Percentiles rank a stretch among this genome's conserved stretches.
Evolutionary conservation across 2,329 filamentous ascomycete species (phyloP).

Genomic region (Purpureocillium lavendulum): DNA sequence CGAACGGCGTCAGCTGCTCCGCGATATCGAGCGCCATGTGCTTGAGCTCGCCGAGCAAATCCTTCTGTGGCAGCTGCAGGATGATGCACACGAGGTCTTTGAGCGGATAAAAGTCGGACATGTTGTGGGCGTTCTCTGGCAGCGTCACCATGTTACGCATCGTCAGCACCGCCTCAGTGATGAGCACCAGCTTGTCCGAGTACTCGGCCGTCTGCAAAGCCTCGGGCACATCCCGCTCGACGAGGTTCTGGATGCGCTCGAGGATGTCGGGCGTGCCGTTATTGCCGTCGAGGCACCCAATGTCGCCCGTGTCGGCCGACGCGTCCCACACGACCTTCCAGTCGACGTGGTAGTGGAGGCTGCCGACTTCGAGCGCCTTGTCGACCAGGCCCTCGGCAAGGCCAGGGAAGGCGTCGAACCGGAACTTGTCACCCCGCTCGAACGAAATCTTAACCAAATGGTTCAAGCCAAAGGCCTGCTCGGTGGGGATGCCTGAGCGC

Average conservation of each 20-base stretch:
- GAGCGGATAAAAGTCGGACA: slow-evolving; percentile 65
- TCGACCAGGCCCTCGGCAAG: slow-evolving; percentile 82
- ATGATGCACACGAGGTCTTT: slow-evolving; percentile 79
- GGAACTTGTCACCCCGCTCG: slow-evolving; percentile 90
- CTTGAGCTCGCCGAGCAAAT: slow-evolving; percentile 73
- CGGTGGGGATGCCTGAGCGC: slow-evolving; percentile 67
- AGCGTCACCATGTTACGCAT: slow-evolving; percentile 95
- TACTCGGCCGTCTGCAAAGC: slow-evolving; percentile 67
- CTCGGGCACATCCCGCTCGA: slow-evolving; percentile 50
- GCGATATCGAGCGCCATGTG: slow-evolving; percentile 88
- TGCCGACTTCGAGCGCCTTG: slow-evolving; percentile 71
- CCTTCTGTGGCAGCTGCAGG: slow-evolving; percentile 65
- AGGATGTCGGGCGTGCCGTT: slow-evolving; percentile 48
- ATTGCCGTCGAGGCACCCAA: slow-evolving; percentile 33
- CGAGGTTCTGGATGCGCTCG: slow-evolving; percentile 59
- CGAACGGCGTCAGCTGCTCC: slow-evolving; percentile 79
- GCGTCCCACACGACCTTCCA: slow-evolving; percentile 69
- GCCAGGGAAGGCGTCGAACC: slow-evolving; percentile 84
- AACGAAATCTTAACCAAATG: slow-evolving; percentile 94
- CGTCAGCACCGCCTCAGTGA: slow-evolving; percentile 81
- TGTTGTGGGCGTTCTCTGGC: slow-evolving; percentile 76
- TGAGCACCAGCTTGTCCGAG: slow-evolving; percentile 60
- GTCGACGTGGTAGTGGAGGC: slow-evolving; percentile 71
- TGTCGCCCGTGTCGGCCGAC: slow-evolving; percentile 43
- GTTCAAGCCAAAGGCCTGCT: slow-evolving; percentile 88